Evolutionary conservation across 2,329 filamentous ascomycete genomes (phyloP).

Genomic region (Colletotrichum simmondsii): DNA sequence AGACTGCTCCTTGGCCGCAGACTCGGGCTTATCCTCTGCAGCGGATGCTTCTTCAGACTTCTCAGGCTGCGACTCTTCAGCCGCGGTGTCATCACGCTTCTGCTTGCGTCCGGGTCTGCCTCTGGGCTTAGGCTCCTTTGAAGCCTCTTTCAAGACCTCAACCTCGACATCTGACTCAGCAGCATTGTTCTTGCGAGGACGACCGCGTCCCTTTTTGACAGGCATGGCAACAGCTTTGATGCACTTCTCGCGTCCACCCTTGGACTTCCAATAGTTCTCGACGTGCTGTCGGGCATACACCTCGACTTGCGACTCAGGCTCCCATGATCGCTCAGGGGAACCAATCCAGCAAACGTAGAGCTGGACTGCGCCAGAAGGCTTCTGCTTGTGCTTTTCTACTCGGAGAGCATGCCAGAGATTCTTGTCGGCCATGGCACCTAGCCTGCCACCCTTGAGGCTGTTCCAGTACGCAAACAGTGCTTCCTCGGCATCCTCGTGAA

Average conservation of each 20-base stretch:
- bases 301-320: slow-evolving; percentile 28
- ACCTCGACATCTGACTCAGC: not conserved
- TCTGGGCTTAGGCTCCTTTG: not conserved
- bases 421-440: slow-evolving; percentile 28
- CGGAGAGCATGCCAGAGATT: slow-evolving; percentile 35
- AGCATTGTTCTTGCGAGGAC: slow-evolving; percentile 12
- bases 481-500: slow-evolving; percentile 46
- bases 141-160: not conserved
- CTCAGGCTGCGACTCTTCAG: not conserved
- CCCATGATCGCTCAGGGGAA: slow-evolving; percentile 32
- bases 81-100: not conserved
- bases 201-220: slow-evolving; percentile 17
- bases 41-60: not conserved
- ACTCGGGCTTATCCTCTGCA: not conserved
- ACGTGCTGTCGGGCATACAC: slow-evolving; percentile 23
- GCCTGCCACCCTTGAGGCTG: slow-evolving; percentile 32
- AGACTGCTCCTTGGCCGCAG: not conserved
- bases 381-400: slow-evolving; percentile 32
- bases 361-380: slow-evolving; percentile 15
- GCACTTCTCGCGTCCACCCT: slow-evolving; percentile 41
- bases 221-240: slow-evolving; percentile 30
- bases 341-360: slow-evolving; percentile 30
- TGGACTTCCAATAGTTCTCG: slow-evolving; percentile 44
- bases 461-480: slow-evolving; percentile 39
- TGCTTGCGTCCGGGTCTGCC: not conserved